Base-by-base conservation (phyloP, 805 yeast genomes). In the Ogataea paraovalis region DNA sequence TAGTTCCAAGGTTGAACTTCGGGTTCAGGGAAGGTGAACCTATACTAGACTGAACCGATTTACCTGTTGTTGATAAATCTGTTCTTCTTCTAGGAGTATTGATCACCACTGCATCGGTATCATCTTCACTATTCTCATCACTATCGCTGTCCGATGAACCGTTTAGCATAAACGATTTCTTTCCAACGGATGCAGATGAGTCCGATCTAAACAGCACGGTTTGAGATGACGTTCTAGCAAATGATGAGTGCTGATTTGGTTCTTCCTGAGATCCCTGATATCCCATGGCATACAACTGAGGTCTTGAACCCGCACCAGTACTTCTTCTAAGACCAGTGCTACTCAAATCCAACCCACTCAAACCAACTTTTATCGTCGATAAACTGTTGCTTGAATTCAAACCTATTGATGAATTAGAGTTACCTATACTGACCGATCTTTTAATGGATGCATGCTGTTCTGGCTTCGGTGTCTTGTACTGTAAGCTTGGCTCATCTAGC, bases 141-240 rank as follows among this genome's bases (percentile, higher is more conserved):
- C 41, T 45, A 12, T 48, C 52, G 23, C 46, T 64, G 21, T 66
- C 75, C n/a, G 50, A 50, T 10, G 70, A 65, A 44, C 66, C 68
- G 47, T 48, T 47, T 28, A 73, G 67, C 39, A 65, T 49, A 50
- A 75, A 75, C 12, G 73, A 51, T 30, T 58, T 49, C 54, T 59
- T 43, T 47, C 43, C 46, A 28, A 49, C 9, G 12, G 53, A 45
- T 2, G 46, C 42, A 12, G 38, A 36, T 8, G 48, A 48, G 14
- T 33, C 22, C 22, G 56, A 46, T 32, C 40, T 46, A 27, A 50
- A 40, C 9, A 37, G 34, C n/a, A 44, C 19, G 14, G 4, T 19
- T 30, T 21, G 38, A 5, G 38, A 34, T 7, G 21, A 3, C 4
- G 38, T n/a, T 34, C 38, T 34, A 5, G 38, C 38, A 6, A 34